These are phyloP conservation scores for Dispira simplex DNA, from an alignment of 192 early-diverging fungal genomes.

Conservation along the genomic window DNA sequence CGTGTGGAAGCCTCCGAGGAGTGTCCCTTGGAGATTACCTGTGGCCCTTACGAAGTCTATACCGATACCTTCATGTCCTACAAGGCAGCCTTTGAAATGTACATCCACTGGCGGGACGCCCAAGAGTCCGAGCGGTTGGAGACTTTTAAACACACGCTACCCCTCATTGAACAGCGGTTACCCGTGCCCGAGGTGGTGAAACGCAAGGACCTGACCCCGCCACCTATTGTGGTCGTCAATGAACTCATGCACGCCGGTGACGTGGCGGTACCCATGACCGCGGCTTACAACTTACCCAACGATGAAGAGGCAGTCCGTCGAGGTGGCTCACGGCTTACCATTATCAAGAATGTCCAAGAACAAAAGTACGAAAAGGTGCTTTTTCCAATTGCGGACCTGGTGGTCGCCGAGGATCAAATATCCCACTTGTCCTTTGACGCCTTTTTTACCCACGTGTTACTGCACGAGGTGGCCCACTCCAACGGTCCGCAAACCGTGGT, in stretches of 20 bases:
- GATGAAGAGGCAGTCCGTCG: constrained; percentile 55
- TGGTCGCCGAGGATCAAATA: constrained; percentile 34
- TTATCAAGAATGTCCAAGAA: constrained; percentile 66
- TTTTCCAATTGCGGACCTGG: constrained; percentile 36
- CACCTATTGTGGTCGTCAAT: constrained; percentile 61
- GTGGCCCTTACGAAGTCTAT: constrained; percentile 61
- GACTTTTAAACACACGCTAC: constrained; percentile 44
- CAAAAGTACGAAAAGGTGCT: constrained; percentile 50
- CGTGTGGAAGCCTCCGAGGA: constrained; percentile 30
- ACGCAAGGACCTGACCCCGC: constrained; percentile 37
- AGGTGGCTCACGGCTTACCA: constrained; percentile 48
- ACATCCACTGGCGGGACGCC: constrained; percentile 50
- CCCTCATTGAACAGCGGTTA: constrained; percentile 44
- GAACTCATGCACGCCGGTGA: constrained; percentile 58
- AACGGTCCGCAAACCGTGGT: constrained; percentile 47
- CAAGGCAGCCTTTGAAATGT: constrained; percentile 53
- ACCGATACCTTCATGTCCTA: constrained; percentile 45
- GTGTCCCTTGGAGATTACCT: constrained; percentile 46
- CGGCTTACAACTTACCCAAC: constrained; percentile 65
- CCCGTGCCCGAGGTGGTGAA: constrained; percentile 50
- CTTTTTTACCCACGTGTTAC: constrained; percentile 51
- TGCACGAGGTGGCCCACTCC: constrained; percentile 59
- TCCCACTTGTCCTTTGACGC: constrained; percentile 43
- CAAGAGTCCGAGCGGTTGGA: constrained; percentile 33
- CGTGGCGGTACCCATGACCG: constrained; percentile 55